A percentile compares a stretch with the other conserved stretches of the same genome.
These are phyloP conservation scores for Botrytis hyacinthi DNA, from an alignment of 2,329 filamentous ascomycete genomes.

Conservation along the genomic window DNA sequence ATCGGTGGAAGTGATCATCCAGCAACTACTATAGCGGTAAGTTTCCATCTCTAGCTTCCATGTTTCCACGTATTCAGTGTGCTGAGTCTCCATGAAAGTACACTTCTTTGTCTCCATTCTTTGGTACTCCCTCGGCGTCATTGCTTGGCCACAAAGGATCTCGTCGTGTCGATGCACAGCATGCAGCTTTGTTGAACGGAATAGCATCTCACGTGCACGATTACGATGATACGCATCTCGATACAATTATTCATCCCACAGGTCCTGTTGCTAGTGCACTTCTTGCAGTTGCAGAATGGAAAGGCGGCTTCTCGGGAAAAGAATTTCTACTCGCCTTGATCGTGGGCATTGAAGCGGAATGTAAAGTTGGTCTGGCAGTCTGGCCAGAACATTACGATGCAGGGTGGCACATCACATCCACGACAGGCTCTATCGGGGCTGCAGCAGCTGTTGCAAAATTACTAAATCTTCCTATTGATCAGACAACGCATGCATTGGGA, in stretches of 20 bases:
- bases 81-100: constrained; percentile 24
- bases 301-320: constrained; percentile 43
- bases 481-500: constrained; percentile 51
- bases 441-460: constrained; percentile 52
- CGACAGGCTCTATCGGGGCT: constrained; percentile 51
- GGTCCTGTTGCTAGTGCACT: constrained; percentile 51
- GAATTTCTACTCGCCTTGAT: constrained; percentile 52
- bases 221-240: constrained; percentile 56
- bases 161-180: constrained; percentile 43
- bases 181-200: constrained; percentile 53
- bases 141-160: constrained; percentile 39
- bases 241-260: constrained; percentile 55
- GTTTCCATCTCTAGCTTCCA: background rate
- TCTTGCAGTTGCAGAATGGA: constrained; percentile 47
- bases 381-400: constrained; percentile 55
- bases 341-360: constrained; percentile 52
- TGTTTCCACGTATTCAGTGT: background rate
- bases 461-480: constrained; percentile 41
- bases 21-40: constrained; percentile 27
- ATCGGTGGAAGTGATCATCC: constrained; percentile 46
- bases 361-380: constrained; percentile 51
- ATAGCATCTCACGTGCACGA: constrained; percentile 56
- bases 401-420: constrained; percentile 55
- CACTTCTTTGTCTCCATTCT: constrained; percentile 35
- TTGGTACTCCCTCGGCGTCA: constrained; percentile 38